phyloP scores from a whole-genome alignment of 1,284 basidiomycete genomes.

The Cutaneotrichosporon cavernicola region DNA sequence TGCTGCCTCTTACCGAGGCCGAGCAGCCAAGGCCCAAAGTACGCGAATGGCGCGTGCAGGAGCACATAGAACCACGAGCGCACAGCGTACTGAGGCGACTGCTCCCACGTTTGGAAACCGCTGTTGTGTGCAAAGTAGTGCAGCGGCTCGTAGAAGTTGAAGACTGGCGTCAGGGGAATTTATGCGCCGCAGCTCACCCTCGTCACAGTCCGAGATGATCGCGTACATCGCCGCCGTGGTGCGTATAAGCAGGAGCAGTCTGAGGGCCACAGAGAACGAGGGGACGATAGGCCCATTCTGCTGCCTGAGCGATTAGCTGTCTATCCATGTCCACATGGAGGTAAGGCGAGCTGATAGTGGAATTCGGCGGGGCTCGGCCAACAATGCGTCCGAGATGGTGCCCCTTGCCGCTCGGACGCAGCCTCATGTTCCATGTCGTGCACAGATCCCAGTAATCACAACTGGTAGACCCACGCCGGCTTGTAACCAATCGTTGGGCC shows the following conservation, averaged over 20 bases:
- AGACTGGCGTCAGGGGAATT: slow-evolving; percentile 63
- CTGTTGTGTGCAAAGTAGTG: slow-evolving; percentile 80
- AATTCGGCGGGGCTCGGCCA: neutral
- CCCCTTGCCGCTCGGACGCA: slow-evolving; percentile 3
- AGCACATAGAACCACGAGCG: slow-evolving; percentile 91
- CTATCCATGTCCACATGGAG: neutral
- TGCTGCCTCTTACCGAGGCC: slow-evolving; percentile 50
- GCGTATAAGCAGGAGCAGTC: slow-evolving; percentile 77
- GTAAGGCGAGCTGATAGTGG: neutral
- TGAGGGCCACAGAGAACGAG: slow-evolving; percentile 74
- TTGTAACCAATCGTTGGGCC: slow-evolving; percentile 1
- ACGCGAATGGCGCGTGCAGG: slow-evolving; percentile 60
- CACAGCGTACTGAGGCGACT: slow-evolving; percentile 83
- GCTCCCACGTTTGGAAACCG: slow-evolving; percentile 98
- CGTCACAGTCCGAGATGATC: slow-evolving; percentile 95
- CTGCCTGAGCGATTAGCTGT: slow-evolving; percentile 27
- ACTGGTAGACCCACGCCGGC: neutral
- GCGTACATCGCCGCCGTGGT: slow-evolving; percentile 89
- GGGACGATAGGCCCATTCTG: slow-evolving; percentile 69
- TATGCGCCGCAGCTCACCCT: slow-evolving; percentile 63
- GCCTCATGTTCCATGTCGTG: slow-evolving; percentile 4
- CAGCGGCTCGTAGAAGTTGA: slow-evolving; percentile 98
- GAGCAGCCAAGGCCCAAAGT: slow-evolving; percentile 46
- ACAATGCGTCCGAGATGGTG: neutral
- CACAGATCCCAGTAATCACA: neutral